Evolutionary conservation across 805 yeast genomes (phyloP), one percentile per base, ranked within the genome.

Genomic region (Yarrowia alimentaria): DNA sequence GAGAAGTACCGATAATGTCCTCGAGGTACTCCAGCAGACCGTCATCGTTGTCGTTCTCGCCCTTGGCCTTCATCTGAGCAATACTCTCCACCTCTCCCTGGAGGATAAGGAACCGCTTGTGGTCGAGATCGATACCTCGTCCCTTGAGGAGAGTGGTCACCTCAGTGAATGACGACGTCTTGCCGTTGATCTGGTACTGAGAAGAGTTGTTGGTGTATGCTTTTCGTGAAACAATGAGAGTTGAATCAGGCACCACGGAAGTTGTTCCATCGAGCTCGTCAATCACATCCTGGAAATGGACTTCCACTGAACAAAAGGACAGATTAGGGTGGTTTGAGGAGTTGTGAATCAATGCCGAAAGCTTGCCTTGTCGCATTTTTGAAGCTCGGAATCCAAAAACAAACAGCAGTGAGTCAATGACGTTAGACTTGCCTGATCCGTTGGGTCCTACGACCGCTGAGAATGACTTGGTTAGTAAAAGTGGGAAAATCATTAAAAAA

Each of bases 41-140:
- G 63, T 93, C 98, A 60, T 91, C 98, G 56, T 80, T 80, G 49
- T 87, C 95, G 45, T 74, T 78, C 61, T 93, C 97, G 0, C 97
- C 98, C 62, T 91, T 93, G 9, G 99, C 85, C 63, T 91, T 91
- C 99, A 93, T 94, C 64, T 93, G 97, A 0, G 99, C 97, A 61
- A 93, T 93, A 57, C 90, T 83, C 69, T 93, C 99, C 33, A 93
- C 99, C 64, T 93, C 99, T 64, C 99, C 99, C 68, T 93, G 99
- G 35, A 93, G 71, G 62, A 93, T 94, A 59, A 93, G 74, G 60
- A 93, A 93, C 59, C 99, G 75, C 63, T 93, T 93, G 66, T 93
- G 99, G 58, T 90, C 95, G 55, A 93, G 73, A 66, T 93, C 99
- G 53, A 93, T 85, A 5, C 98, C 99, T 62, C 88, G 80, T 13